Conservation (phyloP, 1,284 basidiomycete species). For the Polyporus tsugae region DNA sequence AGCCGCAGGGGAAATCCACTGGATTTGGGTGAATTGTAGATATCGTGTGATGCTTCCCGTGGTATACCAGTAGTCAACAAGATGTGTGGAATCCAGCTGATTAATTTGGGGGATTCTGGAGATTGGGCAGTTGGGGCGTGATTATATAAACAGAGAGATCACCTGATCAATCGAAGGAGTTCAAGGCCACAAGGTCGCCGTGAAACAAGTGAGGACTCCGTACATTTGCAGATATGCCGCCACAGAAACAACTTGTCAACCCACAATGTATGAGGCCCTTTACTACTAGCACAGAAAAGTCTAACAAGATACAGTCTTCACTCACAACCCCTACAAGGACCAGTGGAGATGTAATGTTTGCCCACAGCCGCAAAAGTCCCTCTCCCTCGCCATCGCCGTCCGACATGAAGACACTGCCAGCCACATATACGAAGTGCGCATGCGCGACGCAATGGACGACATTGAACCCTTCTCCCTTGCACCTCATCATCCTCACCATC, state of each 20-base stretch:
- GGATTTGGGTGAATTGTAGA: no score
- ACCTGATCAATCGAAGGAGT: background rate
- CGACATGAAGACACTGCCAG: background rate
- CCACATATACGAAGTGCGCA: background rate
- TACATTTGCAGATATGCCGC: background rate
- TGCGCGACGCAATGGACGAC: background rate
- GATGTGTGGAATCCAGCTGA: background rate
- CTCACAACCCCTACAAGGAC: background rate
- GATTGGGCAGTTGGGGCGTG: background rate
- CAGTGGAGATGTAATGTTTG: background rate
- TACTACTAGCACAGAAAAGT: background rate
- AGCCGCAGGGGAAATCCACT: background rate
- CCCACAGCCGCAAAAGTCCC: background rate
- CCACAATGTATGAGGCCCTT: background rate
- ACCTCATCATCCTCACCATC: background rate
- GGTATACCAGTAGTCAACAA: background rate
- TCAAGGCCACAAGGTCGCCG: background rate
- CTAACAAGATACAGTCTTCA: background rate
- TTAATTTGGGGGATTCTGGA: background rate
- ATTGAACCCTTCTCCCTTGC: background rate
- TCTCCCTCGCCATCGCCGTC: background rate
- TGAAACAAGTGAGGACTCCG: background rate
- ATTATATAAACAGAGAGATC: background rate
- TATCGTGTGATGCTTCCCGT: background rate
- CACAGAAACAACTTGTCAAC: background rate